Evolutionary conservation across 2,329 filamentous ascomycete species (phyloP).

Genomic region (Ambrosiella cleistominuta): DNA sequence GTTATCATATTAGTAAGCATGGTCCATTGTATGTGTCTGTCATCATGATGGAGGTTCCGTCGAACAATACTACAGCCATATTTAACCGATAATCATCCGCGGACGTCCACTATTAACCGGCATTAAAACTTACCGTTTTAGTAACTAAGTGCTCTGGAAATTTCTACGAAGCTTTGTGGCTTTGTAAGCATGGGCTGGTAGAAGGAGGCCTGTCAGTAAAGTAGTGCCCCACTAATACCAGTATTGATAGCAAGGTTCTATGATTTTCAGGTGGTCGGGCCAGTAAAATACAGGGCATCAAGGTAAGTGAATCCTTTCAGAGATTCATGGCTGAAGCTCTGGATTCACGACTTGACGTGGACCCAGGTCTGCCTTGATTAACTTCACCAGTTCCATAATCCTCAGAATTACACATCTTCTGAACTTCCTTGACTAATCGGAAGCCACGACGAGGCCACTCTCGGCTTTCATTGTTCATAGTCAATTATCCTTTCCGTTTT

Average conservation of each 20-base stretch:
- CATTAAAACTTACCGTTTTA: not conserved
- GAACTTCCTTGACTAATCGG: not conserved
- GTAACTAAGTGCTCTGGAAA: slow-evolving; percentile 14
- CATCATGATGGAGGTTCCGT: not conserved
- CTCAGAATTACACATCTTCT: not conserved
- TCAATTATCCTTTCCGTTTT: not conserved
- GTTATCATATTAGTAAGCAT: too few relatives aligned
- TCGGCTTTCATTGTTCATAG: not conserved
- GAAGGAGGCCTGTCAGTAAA: not conserved
- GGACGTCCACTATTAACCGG: not conserved
- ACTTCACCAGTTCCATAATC: not conserved
- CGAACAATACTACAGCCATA: not conserved
- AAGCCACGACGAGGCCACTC: not conserved
- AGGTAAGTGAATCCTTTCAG: not conserved
- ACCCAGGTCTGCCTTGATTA: not conserved
- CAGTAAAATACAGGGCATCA: not conserved
- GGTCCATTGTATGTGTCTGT: not conserved
- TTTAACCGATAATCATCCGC: not conserved
- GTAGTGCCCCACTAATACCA: not conserved
- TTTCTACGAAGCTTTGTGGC: slow-evolving; percentile 8
- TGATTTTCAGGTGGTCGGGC: not conserved
- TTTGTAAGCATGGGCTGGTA: slow-evolving; percentile 6
- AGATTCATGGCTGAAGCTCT: not conserved
- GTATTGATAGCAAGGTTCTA: not conserved
- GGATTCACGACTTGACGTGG: slow-evolving; percentile 1